These are phyloP conservation scores for Russula virescens DNA, from an alignment of 768 basidiomycete genomes.

Conservation along the genomic window DNA sequence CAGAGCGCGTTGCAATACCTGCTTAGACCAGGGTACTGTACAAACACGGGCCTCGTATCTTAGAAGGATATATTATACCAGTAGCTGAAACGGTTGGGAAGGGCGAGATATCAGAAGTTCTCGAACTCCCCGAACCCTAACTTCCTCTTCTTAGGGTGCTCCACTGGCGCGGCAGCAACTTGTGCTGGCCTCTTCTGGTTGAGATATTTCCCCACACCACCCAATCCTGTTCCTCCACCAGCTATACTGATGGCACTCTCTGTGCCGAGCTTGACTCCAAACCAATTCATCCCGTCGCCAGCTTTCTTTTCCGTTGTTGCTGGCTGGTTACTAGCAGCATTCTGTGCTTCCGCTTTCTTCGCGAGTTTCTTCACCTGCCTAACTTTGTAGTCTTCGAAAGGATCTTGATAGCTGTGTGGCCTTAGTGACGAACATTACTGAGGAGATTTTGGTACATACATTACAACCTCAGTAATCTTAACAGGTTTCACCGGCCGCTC, in stretches of 20 bases:
- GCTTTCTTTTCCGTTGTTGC: conserved; percentile 44
- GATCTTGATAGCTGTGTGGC: conserved; percentile 76
- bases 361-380: conserved; percentile 77
- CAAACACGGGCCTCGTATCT: conserved; percentile 10
- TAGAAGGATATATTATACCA: conserved; percentile 9
- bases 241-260: conserved; percentile 30
- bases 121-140: conserved; percentile 90
- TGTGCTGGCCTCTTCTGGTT: conserved; percentile 33
- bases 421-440: neutral
- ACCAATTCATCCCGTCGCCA: conserved; percentile 77
- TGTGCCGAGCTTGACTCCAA: conserved; percentile 74
- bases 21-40: conserved; percentile 21
- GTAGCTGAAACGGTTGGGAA: neutral
- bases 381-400: conserved; percentile 88
- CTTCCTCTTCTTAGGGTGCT: conserved; percentile 73
- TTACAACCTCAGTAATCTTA: conserved; percentile 77
- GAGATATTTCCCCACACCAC: conserved; percentile 78
- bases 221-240: conserved; percentile 32
- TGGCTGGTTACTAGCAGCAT: conserved; percentile 28
- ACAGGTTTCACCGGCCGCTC: conserved; percentile 85
- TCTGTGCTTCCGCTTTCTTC: conserved; percentile 43
- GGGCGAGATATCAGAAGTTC: conserved; percentile 49
- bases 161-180: conserved; percentile 31
- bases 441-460: conserved; percentile 47
- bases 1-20: conserved; percentile 30